Percentiles rank a stretch among this genome's conserved stretches.
Evolutionary conservation across 495 filamentous ascomycete genomes (phyloP).

Genomic region (Hamigera avellanea): DNA sequence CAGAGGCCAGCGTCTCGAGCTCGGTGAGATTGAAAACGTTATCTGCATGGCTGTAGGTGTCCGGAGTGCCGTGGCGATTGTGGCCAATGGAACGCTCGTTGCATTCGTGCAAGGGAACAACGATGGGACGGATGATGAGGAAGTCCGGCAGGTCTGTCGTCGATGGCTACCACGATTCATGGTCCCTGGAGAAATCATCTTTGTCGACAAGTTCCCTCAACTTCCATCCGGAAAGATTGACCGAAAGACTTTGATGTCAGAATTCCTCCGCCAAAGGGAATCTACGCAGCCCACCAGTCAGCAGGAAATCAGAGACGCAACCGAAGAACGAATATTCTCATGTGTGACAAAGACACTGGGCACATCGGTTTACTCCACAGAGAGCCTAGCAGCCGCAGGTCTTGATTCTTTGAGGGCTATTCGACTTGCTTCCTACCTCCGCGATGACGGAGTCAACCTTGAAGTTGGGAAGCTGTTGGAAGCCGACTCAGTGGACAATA

Average conservation of each 20-base stretch:
- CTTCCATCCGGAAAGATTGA: slow-evolving; percentile 74
- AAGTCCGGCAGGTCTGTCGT: slow-evolving; percentile 45
- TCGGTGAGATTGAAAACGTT: slow-evolving; percentile 71
- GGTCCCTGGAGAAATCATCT: slow-evolving; percentile 58
- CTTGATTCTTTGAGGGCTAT: slow-evolving; percentile 69
- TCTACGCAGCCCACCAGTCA: slow-evolving; percentile 17
- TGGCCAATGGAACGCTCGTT: slow-evolving; percentile 49
- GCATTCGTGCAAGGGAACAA: slow-evolving; percentile 49
- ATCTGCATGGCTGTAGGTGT: slow-evolving; percentile 42
- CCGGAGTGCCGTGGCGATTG: slow-evolving; percentile 43
- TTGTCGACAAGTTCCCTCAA: slow-evolving; percentile 50
- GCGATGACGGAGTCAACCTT: slow-evolving; percentile 36
- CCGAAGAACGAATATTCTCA: slow-evolving; percentile 36
- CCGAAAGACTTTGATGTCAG: slow-evolving; percentile 45
- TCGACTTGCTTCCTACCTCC: slow-evolving; percentile 46
- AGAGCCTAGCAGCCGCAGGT: slow-evolving; percentile 41
- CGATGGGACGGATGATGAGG: slow-evolving; percentile 12
- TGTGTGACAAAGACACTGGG: slow-evolving; percentile 37
- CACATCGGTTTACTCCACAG: slow-evolving; percentile 18
- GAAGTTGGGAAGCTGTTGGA: slow-evolving; percentile 46
- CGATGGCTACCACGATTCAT: slow-evolving; percentile 68
- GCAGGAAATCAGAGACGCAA: slow-evolving; percentile 12
- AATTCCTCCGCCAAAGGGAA: slow-evolving; percentile 31
- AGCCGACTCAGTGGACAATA: slow-evolving; percentile 29
- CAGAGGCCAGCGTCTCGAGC: slow-evolving; percentile 68